These are phyloP conservation scores for Cicer judaicum DNA, from an alignment of 306 rosid genomes.

Conservation along the genomic window DNA sequence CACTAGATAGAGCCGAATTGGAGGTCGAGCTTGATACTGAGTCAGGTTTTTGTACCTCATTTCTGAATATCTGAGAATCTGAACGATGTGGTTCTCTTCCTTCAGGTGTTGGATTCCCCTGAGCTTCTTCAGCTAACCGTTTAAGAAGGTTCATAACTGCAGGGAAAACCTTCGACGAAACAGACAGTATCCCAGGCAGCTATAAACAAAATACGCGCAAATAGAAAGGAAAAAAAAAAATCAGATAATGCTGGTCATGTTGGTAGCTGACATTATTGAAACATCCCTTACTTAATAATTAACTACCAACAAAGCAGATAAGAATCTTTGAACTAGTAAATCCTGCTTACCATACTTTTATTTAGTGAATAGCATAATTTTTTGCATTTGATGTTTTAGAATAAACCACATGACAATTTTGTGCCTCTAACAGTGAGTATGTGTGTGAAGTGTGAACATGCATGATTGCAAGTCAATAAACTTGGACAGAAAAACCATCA, in stretches of 20 bases:
- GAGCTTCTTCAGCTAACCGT: conserved; percentile 82
- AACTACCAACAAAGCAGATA: conserved; percentile 10
- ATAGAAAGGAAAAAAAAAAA: background rate
- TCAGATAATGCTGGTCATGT: conserved; percentile 32
- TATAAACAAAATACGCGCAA: conserved; percentile 49
- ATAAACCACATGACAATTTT: background rate
- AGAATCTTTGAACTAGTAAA: conserved; percentile 21
- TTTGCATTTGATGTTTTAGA: background rate
- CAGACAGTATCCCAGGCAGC: conserved; percentile 74
- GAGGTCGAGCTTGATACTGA: conserved; percentile 49
- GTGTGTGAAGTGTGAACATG: background rate
- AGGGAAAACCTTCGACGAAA: conserved; percentile 76
- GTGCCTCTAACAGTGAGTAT: background rate
- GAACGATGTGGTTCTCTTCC: conserved; percentile 45
- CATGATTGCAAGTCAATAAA: conserved; percentile 15
- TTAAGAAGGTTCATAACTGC: conserved; percentile 76
- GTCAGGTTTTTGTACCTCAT: conserved; percentile 55
- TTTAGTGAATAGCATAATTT: conserved; percentile 14
- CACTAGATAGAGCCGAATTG: conserved; percentile 56
- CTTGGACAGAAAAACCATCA: conserved; percentile 7
- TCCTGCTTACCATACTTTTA: background rate
- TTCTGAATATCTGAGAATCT: conserved; percentile 54
- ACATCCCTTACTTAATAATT: conserved; percentile 6
- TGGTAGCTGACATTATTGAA: conserved; percentile 17
- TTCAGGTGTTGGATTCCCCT: conserved; percentile 54